A percentile compares a stretch with the other conserved stretches of the same genome.
Evolutionary conservation across 108 stramenopile genomes (phyloP).

Genomic region (Skeletonema tropicum): DNA sequence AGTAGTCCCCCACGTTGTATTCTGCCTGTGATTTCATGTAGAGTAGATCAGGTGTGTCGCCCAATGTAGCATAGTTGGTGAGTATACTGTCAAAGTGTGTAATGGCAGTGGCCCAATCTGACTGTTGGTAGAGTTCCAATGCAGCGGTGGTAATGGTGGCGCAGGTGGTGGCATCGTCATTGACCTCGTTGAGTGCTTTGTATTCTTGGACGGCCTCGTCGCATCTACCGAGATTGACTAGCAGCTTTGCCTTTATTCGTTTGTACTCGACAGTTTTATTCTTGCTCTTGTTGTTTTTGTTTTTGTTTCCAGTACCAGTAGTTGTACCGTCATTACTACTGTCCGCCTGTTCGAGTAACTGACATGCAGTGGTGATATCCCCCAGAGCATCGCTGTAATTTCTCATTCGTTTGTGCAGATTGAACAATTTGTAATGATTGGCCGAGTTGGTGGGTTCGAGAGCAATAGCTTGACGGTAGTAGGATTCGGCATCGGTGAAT

Average conservation of each 20-base stretch:
- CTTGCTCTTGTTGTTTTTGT: neutral
- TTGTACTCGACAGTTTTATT: constrained; percentile 50
- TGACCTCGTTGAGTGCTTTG: constrained; percentile 22
- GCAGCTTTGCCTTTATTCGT: constrained; percentile 68
- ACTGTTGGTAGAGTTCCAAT: constrained; percentile 37
- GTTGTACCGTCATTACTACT: too few relatives aligned
- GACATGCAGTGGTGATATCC: constrained; percentile 69
- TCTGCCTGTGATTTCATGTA: constrained; percentile 77
- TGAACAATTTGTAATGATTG: constrained; percentile 92
- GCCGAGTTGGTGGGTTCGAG: constrained; percentile 89
- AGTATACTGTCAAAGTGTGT: constrained; percentile 54
- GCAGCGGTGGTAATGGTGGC: constrained; percentile 55
- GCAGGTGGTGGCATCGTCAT: constrained; percentile 63
- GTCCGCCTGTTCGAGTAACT: constrained; percentile 38
- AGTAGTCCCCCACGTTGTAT: constrained; percentile 77
- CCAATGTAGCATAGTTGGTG: constrained; percentile 42
- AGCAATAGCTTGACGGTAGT: constrained; percentile 73
- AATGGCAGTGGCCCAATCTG: constrained; percentile 59
- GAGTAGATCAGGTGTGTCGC: constrained; percentile 74
- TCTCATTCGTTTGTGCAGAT: constrained; percentile 77
- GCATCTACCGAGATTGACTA: constrained; percentile 79
- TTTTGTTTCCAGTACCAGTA: too few relatives aligned
- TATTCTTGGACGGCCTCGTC: constrained; percentile 57
- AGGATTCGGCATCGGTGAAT: constrained; percentile 62
- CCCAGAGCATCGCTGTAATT: constrained; percentile 59